Percentiles rank a stretch among this genome's conserved stretches.
Evolutionary conservation across 1,284 basidiomycete species (phyloP).

Genomic region (Ceratobasidium papillatum): DNA sequence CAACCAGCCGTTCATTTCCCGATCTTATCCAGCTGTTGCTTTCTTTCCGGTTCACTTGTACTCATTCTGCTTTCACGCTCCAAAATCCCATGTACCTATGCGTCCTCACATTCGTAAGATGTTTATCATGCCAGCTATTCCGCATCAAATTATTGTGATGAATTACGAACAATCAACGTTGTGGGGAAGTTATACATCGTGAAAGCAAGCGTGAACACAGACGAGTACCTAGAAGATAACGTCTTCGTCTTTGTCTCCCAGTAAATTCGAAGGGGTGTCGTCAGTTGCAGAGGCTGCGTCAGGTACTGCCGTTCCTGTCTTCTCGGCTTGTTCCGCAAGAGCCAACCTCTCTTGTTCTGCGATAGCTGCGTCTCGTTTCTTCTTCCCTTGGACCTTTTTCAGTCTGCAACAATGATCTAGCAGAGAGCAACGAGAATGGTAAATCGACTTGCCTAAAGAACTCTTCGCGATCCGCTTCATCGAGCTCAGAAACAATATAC

Average conservation of each 20-base stretch:
- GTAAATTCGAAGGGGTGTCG: slow-evolving; percentile 60
- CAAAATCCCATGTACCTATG: slow-evolving; percentile 62
- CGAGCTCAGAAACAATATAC: slow-evolving; percentile 93
- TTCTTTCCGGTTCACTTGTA: slow-evolving; percentile 44
- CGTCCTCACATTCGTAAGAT: slow-evolving; percentile 35
- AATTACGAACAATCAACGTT: slow-evolving; percentile 12
- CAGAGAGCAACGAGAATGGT: neutral
- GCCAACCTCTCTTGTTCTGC: slow-evolving; percentile 54
- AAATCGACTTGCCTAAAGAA: slow-evolving; percentile 82
- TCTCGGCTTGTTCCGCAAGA: slow-evolving; percentile 47
- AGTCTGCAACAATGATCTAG: slow-evolving; percentile 59
- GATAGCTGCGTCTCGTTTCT: slow-evolving; percentile 81
- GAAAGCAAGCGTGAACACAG: neutral
- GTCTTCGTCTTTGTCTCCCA: slow-evolving; percentile 88
- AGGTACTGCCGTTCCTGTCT: slow-evolving; percentile 44
- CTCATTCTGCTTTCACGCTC: slow-evolving; percentile 52
- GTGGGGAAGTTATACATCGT: neutral
- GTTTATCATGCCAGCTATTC: slow-evolving; percentile 15
- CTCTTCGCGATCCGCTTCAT: slow-evolving; percentile 98
- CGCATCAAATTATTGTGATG: slow-evolving; percentile 38
- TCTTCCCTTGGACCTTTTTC: slow-evolving; percentile 97
- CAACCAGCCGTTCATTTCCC: slow-evolving; percentile 6
- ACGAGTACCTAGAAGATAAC: slow-evolving; percentile 77
- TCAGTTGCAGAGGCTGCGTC: slow-evolving; percentile 45
- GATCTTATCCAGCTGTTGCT: slow-evolving; percentile 31